Base-by-base conservation (phyloP, 768 basidiomycete genomes). In the Trametes maxima region DNA sequence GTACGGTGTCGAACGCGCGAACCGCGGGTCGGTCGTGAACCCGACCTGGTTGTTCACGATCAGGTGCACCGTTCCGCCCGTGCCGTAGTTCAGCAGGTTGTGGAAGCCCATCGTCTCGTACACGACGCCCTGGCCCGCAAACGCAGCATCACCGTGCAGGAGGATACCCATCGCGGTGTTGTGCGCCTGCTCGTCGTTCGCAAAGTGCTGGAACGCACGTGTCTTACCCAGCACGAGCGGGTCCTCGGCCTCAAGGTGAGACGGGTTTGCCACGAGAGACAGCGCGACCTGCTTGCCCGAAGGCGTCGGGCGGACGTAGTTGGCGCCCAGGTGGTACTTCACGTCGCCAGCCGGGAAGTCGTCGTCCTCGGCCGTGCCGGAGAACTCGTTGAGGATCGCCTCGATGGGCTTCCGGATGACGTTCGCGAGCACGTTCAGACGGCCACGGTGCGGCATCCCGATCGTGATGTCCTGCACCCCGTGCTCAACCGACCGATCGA, bases 81-180 rank as follows among this genome's bases (percentile, higher is more conserved):
- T 98, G 43, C 95, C 95, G 73, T 98, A 99, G 77, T 84, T 88
- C 22, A 94, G 94, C 50, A 99, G 84, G 70, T 89, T 93, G 79
- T 95, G 90, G 80, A 98, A 90, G 68, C 96, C 96, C 91, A 97
- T 97, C 28, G 96, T 98, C 81, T 99, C 96, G 76, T 99, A 99
- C 22, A 99, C 95, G 60, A 98, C 80, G 75, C 96, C 96, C 72
- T 99, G 96, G 21, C 95, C 96, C 50, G 96, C 95, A 71, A 99
- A 99, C 10, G 96, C 95, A 28, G 97, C 96, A 69, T 99, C 96
- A 70, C 96, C 97, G 73, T 99, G 96, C 28, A 98, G 84, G 51
- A 99, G 81, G 28, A 99, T 92, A 66, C 85, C 89, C 94, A 99
- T 97, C 33, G 96, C 95, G 1, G 89, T 89, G 66, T 79, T 84